These are phyloP conservation scores for Pythium guiyangense DNA, from an alignment of 352 stramenopile species.

Conservation along the genomic window DNA sequence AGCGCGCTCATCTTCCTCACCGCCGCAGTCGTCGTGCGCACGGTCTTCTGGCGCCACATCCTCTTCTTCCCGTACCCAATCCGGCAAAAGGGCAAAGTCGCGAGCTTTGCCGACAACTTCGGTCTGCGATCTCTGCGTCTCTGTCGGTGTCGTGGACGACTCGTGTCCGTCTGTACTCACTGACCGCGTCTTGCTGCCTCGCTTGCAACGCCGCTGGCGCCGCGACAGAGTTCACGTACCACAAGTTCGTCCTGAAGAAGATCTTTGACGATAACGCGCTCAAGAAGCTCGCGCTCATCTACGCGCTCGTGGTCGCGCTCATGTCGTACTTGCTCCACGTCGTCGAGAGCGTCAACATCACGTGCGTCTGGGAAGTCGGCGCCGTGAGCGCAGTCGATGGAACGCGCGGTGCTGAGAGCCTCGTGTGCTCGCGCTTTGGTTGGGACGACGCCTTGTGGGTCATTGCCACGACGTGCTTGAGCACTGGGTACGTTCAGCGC, in stretches of 20 bases:
- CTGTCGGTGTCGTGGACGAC: neutral
- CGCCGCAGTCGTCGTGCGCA: conserved; percentile 30
- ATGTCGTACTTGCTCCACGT: conserved; percentile 42
- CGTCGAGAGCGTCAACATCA: conserved; percentile 40
- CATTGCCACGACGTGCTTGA: conserved; percentile 39
- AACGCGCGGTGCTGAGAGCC: conserved; percentile 10
- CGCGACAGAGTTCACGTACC: conserved; percentile 53
- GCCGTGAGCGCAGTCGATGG: neutral
- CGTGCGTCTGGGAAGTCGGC: conserved; percentile 21
- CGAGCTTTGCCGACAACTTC: conserved; percentile 52
- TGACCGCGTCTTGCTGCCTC: neutral
- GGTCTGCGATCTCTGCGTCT: conserved; percentile 16
- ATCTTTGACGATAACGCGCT: conserved; percentile 54
- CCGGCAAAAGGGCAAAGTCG: conserved; percentile 56
- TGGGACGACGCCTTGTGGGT: conserved; percentile 41
- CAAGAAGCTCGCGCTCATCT: conserved; percentile 31
- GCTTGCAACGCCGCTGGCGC: neutral
- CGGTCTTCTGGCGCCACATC: conserved; percentile 48
- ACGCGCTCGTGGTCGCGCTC: conserved; percentile 17
- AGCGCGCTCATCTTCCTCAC: conserved; percentile 40
- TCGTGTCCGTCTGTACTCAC: neutral
- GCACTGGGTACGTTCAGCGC: conserved; percentile 24
- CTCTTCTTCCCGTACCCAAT: conserved; percentile 72
- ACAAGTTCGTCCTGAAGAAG: conserved; percentile 70
- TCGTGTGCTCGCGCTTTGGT: conserved; percentile 27